Percentiles rank a stretch among this genome's conserved stretches.
Conservation (phyloP, 2,329 filamentous ascomycete genomes). For the Apiospora hydei region DNA sequence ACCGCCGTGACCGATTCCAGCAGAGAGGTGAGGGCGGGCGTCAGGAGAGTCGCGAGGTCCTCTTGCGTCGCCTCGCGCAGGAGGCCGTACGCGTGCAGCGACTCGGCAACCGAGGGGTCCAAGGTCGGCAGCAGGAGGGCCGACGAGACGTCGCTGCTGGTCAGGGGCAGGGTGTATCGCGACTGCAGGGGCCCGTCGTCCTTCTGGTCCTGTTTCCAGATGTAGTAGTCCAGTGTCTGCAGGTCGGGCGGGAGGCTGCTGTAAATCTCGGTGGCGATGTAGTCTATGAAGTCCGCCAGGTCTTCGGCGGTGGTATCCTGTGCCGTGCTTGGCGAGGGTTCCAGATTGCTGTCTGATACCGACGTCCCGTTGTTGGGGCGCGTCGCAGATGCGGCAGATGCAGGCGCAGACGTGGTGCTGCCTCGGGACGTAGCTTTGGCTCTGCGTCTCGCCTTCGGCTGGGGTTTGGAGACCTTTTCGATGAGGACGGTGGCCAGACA, state of each 20-base stretch:
- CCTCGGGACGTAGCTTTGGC: slow-evolving; percentile 41
- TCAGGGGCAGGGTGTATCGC: slow-evolving; percentile 65
- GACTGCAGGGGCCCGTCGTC: slow-evolving; percentile 50
- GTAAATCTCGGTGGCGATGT: slow-evolving; percentile 76
- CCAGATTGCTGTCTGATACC: slow-evolving; percentile 15
- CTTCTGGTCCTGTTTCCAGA: slow-evolving; percentile 54
- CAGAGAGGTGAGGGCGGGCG: slow-evolving; percentile 70
- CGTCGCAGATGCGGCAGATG: neutral
- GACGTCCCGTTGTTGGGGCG: slow-evolving; percentile 24
- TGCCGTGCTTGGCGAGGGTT: neutral
- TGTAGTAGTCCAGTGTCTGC: slow-evolving; percentile 66
- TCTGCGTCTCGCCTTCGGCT: slow-evolving; percentile 55
- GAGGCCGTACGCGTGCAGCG: slow-evolving; percentile 71
- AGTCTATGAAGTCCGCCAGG: slow-evolving; percentile 82
- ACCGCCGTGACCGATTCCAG: slow-evolving; percentile 62
- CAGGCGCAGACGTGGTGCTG: slow-evolving; percentile 27
- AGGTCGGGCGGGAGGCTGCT: slow-evolving; percentile 67
- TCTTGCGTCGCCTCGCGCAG: slow-evolving; percentile 51
- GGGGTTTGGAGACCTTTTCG: slow-evolving; percentile 58
- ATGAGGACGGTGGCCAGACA: slow-evolving; percentile 75
- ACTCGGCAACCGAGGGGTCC: slow-evolving; percentile 69
- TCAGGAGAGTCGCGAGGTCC: slow-evolving; percentile 63
- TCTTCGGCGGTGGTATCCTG: slow-evolving; percentile 60
- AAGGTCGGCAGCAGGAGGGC: slow-evolving; percentile 57
- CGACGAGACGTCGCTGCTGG: slow-evolving; percentile 53